phyloP scores from a whole-genome alignment of 495 filamentous ascomycete genomes.

The Cladorrhinum samala region DNA sequence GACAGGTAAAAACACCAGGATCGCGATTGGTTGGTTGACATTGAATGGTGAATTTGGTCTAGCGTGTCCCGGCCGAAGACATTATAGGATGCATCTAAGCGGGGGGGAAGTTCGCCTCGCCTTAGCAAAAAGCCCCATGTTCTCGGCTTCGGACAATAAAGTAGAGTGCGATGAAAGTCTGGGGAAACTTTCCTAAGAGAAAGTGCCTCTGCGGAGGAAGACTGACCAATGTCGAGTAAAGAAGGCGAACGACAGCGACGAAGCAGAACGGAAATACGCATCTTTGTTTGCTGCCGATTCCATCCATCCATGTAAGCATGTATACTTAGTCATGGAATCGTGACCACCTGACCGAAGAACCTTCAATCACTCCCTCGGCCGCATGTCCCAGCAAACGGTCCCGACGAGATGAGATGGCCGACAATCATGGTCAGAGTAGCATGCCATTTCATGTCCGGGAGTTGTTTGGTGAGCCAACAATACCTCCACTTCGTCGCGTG shows the following conservation, averaged over 20 bases:
- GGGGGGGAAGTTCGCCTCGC: too few relatives aligned
- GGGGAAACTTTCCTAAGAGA: not conserved
- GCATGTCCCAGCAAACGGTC: not conserved
- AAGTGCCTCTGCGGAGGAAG: not conserved
- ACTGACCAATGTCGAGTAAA: not conserved
- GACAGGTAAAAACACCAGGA: not conserved
- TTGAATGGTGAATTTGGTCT: too few relatives aligned
- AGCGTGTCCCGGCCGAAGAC: too few relatives aligned
- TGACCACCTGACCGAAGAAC: not conserved
- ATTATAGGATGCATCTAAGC: too few relatives aligned
- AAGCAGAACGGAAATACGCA: not conserved
- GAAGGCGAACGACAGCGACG: not conserved
- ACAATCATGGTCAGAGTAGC: not conserved
- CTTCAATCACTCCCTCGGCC: not conserved
- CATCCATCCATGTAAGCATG: too few relatives aligned
- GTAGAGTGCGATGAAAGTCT: constrained; percentile 10
- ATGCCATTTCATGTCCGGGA: not conserved
- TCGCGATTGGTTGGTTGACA: not conserved
- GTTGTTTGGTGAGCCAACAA: not conserved
- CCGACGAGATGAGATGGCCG: not conserved
- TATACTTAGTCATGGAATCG: not conserved
- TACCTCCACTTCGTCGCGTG: too few relatives aligned
- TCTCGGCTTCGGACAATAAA: constrained; percentile 7
- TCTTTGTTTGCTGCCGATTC: too few relatives aligned
- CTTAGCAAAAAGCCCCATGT: too few relatives aligned